These are phyloP conservation scores for Aspergillus sp. DNA, from an alignment of 2,329 filamentous ascomycete genomes.

Conservation along the genomic window DNA sequence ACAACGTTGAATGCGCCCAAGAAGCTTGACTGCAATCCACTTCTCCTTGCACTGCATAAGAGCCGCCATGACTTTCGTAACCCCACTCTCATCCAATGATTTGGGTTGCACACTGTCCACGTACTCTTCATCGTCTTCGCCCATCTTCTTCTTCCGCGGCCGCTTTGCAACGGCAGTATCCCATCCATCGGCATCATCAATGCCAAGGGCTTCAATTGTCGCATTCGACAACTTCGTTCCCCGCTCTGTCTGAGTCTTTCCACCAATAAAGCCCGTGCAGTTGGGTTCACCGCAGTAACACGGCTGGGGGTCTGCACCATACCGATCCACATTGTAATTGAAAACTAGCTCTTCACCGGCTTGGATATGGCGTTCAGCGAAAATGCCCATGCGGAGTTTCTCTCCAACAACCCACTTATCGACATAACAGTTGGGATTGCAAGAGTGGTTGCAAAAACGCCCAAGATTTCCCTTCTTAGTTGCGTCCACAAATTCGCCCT, in stretches of 20 bases:
- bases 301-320: constrained; percentile 92
- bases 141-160: constrained; percentile 85
- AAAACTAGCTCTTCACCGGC: constrained; percentile 95
- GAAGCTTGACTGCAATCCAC: constrained; percentile 95
- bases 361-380: constrained; percentile 79
- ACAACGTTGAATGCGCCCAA: constrained; percentile 82
- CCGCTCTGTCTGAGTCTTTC: constrained; percentile 94
- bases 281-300: constrained; percentile 96
- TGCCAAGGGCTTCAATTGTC: constrained; percentile 91
- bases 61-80: constrained; percentile 92
- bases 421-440: constrained; percentile 97
- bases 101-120: constrained; percentile 83
- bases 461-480: constrained; percentile 96
- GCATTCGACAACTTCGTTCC: constrained; percentile 87
- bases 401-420: constrained; percentile 99
- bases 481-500: constrained; percentile 94
- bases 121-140: constrained; percentile 93
- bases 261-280: constrained; percentile 94
- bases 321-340: constrained; percentile 99
- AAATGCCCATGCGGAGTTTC: constrained; percentile 98
- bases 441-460: constrained; percentile 98
- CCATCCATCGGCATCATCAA: constrained; percentile 90
- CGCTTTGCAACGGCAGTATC: constrained; percentile 87
- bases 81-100: constrained; percentile 75
- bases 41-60: constrained; percentile 99